Conservation (phyloP, 2,329 filamentous ascomycete genomes). For the Plenodomus biglobosus region DNA sequence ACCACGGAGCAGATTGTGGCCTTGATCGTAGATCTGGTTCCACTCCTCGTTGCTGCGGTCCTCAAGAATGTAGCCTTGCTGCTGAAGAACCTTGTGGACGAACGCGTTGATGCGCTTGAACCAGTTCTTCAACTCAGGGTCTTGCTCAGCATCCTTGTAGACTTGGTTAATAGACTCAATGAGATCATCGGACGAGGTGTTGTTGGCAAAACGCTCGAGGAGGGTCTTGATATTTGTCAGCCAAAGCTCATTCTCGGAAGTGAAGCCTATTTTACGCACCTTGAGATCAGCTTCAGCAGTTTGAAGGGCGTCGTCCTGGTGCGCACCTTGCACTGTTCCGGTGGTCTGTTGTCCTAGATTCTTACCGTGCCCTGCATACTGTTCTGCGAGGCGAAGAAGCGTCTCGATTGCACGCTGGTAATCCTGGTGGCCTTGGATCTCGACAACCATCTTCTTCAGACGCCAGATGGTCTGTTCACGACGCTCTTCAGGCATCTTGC, state of each 20-base stretch:
- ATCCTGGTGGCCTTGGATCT: slow-evolving; percentile 93
- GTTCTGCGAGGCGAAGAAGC: slow-evolving; percentile 78
- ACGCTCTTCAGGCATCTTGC: slow-evolving; percentile 89
- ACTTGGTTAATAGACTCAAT: slow-evolving; percentile 82
- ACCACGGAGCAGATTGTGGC: slow-evolving; percentile 81
- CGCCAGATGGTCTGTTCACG: slow-evolving; percentile 90
- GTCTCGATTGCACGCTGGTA: slow-evolving; percentile 92
- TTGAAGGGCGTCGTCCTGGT: slow-evolving; percentile 63
- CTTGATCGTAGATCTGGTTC: slow-evolving; percentile 81
- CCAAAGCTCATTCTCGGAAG: slow-evolving; percentile 44
- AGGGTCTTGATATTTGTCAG: slow-evolving; percentile 66
- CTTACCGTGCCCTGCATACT: slow-evolving; percentile 76
- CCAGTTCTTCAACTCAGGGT: slow-evolving; percentile 85
- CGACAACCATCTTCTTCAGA: slow-evolving; percentile 95
- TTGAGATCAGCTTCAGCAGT: slow-evolving; percentile 78
- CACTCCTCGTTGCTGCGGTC: slow-evolving; percentile 78
- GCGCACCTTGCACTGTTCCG: slow-evolving; percentile 71
- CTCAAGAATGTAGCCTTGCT: slow-evolving; percentile 89
- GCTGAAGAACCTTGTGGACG: slow-evolving; percentile 78
- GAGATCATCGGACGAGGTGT: slow-evolving; percentile 83
- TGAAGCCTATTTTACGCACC: slow-evolving; percentile 54
- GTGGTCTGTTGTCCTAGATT: slow-evolving; percentile 64
- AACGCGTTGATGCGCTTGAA: slow-evolving; percentile 78
- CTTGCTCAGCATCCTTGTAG: slow-evolving; percentile 82
- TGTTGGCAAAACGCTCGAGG: slow-evolving; percentile 94